phyloP scores from a whole-genome alignment of 352 stramenopile species.

The Phytophthora citricola region DNA sequence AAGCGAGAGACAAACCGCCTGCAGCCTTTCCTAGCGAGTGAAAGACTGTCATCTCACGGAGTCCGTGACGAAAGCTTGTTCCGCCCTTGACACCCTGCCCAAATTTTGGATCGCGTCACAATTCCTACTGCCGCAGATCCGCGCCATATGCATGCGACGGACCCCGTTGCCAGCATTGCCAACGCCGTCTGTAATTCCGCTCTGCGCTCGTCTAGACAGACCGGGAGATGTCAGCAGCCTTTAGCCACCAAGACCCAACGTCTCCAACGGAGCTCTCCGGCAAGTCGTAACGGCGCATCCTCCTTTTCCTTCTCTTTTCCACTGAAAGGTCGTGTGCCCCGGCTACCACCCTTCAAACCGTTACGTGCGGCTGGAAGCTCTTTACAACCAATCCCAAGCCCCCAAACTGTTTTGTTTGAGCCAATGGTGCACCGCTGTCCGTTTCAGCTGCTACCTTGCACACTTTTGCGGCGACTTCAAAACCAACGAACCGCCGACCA shows the following conservation, averaged over 20 bases:
- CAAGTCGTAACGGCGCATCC: conserved; percentile 7
- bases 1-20: too few species aligned
- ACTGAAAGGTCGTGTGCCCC: conserved; percentile 27
- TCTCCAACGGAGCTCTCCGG: neutral
- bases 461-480: conserved; percentile 24
- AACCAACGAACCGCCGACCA: conserved; percentile 12
- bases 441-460: conserved; percentile 14
- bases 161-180: conserved; percentile 14
- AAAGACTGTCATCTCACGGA: too few species aligned
- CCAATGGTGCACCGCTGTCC: conserved; percentile 19
- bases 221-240: too few species aligned
- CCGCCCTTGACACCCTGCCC: conserved; percentile 3
- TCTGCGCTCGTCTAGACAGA: too few species aligned
- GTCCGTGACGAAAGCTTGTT: neutral
- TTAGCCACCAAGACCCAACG: conserved; percentile 8
- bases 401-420: neutral
- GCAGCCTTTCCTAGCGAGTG: too few species aligned
- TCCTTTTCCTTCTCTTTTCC: conserved; percentile 19
- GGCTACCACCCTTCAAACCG: conserved; percentile 9
- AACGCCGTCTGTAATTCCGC: conserved; percentile 3
- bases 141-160: conserved; percentile 13
- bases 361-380: conserved; percentile 18
- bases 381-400: conserved; percentile 17
- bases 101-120: conserved; percentile 10
- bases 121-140: conserved; percentile 10